Percentiles rank a stretch among this genome's conserved stretches.
phyloP scores from a whole-genome alignment of 495 filamentous ascomycete species.

The Daldinia grandis region DNA sequence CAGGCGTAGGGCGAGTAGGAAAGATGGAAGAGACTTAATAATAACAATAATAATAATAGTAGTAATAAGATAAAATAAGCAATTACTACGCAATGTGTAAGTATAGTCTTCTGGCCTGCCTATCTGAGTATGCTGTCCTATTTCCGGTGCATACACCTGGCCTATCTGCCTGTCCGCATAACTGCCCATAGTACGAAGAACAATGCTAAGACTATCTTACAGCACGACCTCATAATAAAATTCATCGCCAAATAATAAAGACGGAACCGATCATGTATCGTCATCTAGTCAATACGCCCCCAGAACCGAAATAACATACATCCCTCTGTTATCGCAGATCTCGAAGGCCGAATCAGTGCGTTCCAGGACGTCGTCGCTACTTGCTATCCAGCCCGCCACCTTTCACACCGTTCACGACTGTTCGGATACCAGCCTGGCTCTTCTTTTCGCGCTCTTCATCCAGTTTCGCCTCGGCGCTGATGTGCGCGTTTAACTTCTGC shows the following conservation, averaged over 20 bases:
- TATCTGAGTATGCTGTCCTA: neutral
- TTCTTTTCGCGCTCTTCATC: conserved; percentile 36
- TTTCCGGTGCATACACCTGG: neutral
- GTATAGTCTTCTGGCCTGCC: conserved; percentile 6
- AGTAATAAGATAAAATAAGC: neutral
- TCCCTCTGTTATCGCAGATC: neutral
- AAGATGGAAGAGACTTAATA: conserved; percentile 4
- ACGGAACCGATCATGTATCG: neutral
- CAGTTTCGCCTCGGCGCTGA: conserved; percentile 39
- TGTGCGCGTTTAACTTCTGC: conserved; percentile 33
- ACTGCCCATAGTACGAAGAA: neutral
- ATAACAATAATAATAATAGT: neutral
- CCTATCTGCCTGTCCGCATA: neutral
- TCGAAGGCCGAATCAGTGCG: neutral
- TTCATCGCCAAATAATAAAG: conserved; percentile 2
- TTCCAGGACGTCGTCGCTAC: conserved; percentile 9
- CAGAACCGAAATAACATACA: neutral
- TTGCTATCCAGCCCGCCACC: conserved; percentile 9
- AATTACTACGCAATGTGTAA: conserved; percentile 9
- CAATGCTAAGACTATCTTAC: conserved; percentile 24
- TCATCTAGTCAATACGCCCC: neutral
- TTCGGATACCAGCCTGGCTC: neutral
- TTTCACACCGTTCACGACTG: neutral
- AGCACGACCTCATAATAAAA: neutral
- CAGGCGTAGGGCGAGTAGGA: conserved; percentile 3